phyloP scores from a whole-genome alignment of 139 green algal species.

The Haematococcus sp. region DNA sequence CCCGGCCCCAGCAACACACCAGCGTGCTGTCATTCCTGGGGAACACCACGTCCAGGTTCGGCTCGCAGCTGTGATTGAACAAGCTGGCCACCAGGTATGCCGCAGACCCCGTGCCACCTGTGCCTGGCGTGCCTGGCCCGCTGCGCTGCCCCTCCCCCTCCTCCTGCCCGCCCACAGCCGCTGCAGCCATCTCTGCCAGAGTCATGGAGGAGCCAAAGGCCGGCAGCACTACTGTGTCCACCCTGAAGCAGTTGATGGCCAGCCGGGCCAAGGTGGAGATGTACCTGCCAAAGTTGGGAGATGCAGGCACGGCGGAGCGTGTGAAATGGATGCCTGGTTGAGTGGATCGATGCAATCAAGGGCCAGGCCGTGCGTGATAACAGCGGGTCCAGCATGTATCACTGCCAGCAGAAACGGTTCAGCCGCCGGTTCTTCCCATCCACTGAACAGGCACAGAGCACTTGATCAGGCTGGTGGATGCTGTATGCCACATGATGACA shows the following conservation, averaged over 20 bases:
- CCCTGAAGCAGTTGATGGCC: slow-evolving; percentile 51
- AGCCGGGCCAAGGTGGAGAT: slow-evolving; percentile 26
- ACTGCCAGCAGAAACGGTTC: too few species aligned
- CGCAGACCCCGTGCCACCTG: not conserved
- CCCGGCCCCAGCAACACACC: not conserved
- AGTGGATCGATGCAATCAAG: too few species aligned
- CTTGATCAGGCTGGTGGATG: too few species aligned
- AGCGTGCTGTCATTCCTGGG: slow-evolving; percentile 30
- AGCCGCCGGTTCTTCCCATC: too few species aligned
- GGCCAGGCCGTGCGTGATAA: too few species aligned
- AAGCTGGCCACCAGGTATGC: slow-evolving; percentile 10
- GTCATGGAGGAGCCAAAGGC: not conserved
- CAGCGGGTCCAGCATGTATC: too few species aligned
- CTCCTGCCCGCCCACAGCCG: not conserved
- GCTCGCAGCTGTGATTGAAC: slow-evolving; percentile 68
- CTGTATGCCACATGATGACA: too few species aligned
- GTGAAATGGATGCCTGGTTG: too few species aligned
- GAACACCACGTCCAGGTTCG: slow-evolving; percentile 51
- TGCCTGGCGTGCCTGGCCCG: not conserved
- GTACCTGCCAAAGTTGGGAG: too few species aligned
- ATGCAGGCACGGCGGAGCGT: too few species aligned
- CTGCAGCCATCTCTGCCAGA: not conserved
- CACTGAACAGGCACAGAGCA: too few species aligned
- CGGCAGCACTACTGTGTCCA: slow-evolving; percentile 16
- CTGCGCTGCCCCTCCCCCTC: not conserved